Evolutionary conservation across 2,329 filamentous ascomycete genomes (phyloP).

Genomic region (Fonsecaea multimorphosa): DNA sequence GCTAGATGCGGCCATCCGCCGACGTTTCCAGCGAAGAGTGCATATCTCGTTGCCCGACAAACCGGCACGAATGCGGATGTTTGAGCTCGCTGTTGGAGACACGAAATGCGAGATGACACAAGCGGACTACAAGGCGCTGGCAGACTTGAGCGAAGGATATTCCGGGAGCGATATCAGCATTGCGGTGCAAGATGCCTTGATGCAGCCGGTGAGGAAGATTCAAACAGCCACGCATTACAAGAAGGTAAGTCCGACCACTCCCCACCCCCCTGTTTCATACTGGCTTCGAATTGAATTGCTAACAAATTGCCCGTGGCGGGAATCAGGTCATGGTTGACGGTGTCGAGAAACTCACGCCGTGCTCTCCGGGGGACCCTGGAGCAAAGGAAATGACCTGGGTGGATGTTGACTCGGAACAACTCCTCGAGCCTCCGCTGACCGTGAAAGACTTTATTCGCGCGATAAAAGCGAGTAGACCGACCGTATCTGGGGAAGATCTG

Average conservation of each 20-base stretch:
- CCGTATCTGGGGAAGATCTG: slow-evolving; percentile 86
- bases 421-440: slow-evolving; percentile 83
- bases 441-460: slow-evolving; percentile 94
- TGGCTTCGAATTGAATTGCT: not conserved
- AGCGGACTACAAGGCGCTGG: slow-evolving; percentile 80
- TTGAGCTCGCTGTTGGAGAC: slow-evolving; percentile 89
- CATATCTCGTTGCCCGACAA: slow-evolving; percentile 92
- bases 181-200: slow-evolving; percentile 92
- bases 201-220: slow-evolving; percentile 97
- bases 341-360: slow-evolving; percentile 71
- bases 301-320: not conserved
- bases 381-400: slow-evolving; percentile 95
- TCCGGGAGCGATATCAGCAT: slow-evolving; percentile 96
- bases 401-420: slow-evolving; percentile 78
- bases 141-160: slow-evolving; percentile 86
- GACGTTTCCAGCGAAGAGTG: slow-evolving; percentile 93
- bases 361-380: slow-evolving; percentile 85
- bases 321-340: slow-evolving; percentile 73
- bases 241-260: slow-evolving; percentile 63
- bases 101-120: slow-evolving; percentile 84
- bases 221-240: slow-evolving; percentile 98
- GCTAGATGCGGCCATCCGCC: slow-evolving; percentile 90
- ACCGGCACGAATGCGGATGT: slow-evolving; percentile 89
- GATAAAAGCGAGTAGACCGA: slow-evolving; percentile 84
- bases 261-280: not conserved